Conservation (phyloP, 2,329 filamentous ascomycete species). For the Hypoxylon sp. region DNA sequence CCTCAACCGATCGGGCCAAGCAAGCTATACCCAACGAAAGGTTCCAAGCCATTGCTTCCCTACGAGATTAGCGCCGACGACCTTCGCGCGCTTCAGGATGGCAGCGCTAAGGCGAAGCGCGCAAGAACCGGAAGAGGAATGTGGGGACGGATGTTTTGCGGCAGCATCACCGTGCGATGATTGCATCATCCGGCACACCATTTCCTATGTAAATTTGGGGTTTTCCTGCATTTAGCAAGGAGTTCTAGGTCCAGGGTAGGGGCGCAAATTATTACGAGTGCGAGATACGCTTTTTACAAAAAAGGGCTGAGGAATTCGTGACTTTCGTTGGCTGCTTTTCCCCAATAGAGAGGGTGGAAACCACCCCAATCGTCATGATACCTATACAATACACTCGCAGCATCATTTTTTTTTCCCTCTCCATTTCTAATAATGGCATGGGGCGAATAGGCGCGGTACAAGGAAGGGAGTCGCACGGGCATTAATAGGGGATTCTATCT, state of each 20-base stretch:
- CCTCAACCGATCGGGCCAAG: slow-evolving; percentile 53
- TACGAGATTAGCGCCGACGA: slow-evolving; percentile 69
- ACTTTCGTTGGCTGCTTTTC: slow-evolving; percentile 25
- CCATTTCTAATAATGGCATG: slow-evolving; percentile 27
- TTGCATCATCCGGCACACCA: slow-evolving; percentile 22
- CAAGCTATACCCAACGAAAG: slow-evolving; percentile 52
- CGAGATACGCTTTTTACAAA: slow-evolving; percentile 27
- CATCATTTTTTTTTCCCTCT: background rate
- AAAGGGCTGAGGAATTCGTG: slow-evolving; percentile 21
- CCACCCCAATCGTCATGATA: slow-evolving; percentile 35
- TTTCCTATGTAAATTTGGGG: slow-evolving; percentile 24
- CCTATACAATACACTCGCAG: slow-evolving; percentile 23
- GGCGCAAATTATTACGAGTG: slow-evolving; percentile 34
- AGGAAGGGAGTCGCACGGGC: slow-evolving; percentile 9
- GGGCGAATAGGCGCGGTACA: slow-evolving; percentile 20
- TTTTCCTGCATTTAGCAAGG: slow-evolving; percentile 38
- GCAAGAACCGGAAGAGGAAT: slow-evolving; percentile 63
- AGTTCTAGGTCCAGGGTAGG: slow-evolving; percentile 26
- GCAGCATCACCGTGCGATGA: slow-evolving; percentile 58
- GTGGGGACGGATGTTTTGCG: slow-evolving; percentile 67
- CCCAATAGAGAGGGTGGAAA: slow-evolving; percentile 36
- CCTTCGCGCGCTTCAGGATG: slow-evolving; percentile 64
- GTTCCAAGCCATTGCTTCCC: slow-evolving; percentile 57
- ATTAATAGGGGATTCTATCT: no score
- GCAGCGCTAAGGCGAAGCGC: slow-evolving; percentile 62